phyloP scores from a whole-genome alignment of 1,284 basidiomycete genomes.

The Abortiporus biennis region DNA sequence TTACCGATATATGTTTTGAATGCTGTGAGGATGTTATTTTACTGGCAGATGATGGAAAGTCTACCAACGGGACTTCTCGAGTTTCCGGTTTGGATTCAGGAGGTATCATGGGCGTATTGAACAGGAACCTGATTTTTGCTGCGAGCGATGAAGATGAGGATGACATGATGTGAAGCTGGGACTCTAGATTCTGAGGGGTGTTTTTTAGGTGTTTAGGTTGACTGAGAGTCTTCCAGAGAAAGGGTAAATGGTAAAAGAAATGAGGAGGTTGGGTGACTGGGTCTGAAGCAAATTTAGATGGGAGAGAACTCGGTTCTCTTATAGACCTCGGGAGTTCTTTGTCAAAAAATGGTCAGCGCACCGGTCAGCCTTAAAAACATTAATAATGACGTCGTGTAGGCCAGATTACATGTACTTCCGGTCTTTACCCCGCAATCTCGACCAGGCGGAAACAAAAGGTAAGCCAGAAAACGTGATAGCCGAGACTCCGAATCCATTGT shows the following conservation, averaged over 20 bases:
- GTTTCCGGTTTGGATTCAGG: slow-evolving; percentile 10
- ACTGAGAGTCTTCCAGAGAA: background rate
- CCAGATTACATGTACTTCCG: too few species aligned
- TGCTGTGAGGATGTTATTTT: background rate
- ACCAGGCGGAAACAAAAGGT: too few species aligned
- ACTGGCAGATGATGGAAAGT: background rate
- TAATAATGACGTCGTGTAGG: too few species aligned
- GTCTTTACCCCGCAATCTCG: too few species aligned
- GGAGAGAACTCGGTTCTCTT: too few species aligned
- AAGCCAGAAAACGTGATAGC: too few species aligned
- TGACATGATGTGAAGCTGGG: slow-evolving; percentile 1
- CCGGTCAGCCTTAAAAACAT: too few species aligned
- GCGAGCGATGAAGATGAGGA: slow-evolving; percentile 4
- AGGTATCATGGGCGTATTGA: slow-evolving; percentile 21
- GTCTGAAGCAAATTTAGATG: too few species aligned
- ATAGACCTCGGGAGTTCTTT: too few species aligned
- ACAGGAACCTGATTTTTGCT: slow-evolving; percentile 15
- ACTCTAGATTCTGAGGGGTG: background rate
- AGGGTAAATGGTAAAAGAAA: background rate
- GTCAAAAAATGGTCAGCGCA: too few species aligned
- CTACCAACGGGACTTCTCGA: slow-evolving; percentile 11
- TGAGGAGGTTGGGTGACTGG: background rate
- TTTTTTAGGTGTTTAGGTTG: background rate
- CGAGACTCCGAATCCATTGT: too few species aligned
- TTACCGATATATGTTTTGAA: slow-evolving; percentile 3